Conservation (phyloP, 352 stramenopile species). For the Phytophthora uliginosa region DNA sequence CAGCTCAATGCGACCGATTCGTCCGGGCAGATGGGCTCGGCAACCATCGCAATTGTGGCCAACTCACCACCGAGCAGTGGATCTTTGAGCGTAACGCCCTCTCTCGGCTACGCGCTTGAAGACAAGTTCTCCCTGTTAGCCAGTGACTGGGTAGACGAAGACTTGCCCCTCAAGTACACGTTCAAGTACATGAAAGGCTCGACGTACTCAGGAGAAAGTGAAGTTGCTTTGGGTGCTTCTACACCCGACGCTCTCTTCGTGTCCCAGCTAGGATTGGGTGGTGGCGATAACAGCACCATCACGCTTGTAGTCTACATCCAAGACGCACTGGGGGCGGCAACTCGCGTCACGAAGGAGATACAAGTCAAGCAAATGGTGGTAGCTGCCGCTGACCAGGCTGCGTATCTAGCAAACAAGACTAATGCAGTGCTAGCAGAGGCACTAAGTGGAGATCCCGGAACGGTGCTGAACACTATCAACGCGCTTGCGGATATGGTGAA, state of each 20-base stretch:
- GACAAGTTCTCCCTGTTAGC: constrained; percentile 61
- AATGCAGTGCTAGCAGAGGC: constrained; percentile 56
- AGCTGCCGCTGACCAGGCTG: constrained; percentile 48
- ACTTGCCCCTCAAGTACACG: constrained; percentile 71
- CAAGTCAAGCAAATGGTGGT: constrained; percentile 57
- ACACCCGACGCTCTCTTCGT: constrained; percentile 62
- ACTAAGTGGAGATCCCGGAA: constrained; percentile 63
- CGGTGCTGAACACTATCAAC: constrained; percentile 71
- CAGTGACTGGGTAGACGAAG: constrained; percentile 76
- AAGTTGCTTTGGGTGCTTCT: constrained; percentile 64
- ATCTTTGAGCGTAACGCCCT: constrained; percentile 47
- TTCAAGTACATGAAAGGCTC: constrained; percentile 80
- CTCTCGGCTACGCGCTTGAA: constrained; percentile 57
- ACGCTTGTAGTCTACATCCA: constrained; percentile 74
- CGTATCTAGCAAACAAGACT: constrained; percentile 70
- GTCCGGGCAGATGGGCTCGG: constrained; percentile 44
- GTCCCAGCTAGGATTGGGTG: constrained; percentile 63
- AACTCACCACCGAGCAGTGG: constrained; percentile 71
- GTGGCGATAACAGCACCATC: constrained; percentile 67
- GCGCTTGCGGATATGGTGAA: constrained; percentile 77
- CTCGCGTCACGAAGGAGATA: constrained; percentile 62
- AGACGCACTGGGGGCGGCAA: constrained; percentile 59
- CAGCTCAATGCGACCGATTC: constrained; percentile 61
- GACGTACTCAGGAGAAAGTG: constrained; percentile 51
- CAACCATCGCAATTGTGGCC: constrained; percentile 53